phyloP scores from a whole-genome alignment of 2,329 filamentous ascomycete genomes.

The Colletotrichum truncatum region DNA sequence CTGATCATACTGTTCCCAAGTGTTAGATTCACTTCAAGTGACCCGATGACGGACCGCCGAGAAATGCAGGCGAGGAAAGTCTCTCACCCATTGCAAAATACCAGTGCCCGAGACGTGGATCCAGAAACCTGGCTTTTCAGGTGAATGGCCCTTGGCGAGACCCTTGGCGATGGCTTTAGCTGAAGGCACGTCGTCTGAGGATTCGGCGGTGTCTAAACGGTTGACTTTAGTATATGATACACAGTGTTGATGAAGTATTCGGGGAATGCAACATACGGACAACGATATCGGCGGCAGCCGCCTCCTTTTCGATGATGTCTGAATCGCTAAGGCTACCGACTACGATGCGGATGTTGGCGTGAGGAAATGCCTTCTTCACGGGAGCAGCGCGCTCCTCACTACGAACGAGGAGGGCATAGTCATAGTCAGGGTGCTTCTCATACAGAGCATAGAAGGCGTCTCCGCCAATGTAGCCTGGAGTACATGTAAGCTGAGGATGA shows the following conservation, averaged over 20 bases:
- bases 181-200: conserved; percentile 53
- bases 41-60: no score
- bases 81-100: conserved; percentile 51
- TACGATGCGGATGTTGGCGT: conserved; percentile 50
- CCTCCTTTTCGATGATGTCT: conserved; percentile 59
- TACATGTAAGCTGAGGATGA: neutral
- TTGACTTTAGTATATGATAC: neutral
- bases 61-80: neutral
- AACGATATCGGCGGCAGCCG: conserved; percentile 59
- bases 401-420: conserved; percentile 56
- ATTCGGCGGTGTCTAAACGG: conserved; percentile 55
- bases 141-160: conserved; percentile 50
- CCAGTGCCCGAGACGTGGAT: conserved; percentile 61
- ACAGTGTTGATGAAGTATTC: neutral
- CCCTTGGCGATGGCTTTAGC: conserved; percentile 57
- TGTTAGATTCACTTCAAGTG: neutral
- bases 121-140: conserved; percentile 56
- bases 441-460: conserved; percentile 55
- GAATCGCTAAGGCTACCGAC: conserved; percentile 56
- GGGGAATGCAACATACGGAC: conserved; percentile 49
- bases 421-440: conserved; percentile 55
- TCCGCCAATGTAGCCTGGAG: conserved; percentile 61
- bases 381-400: conserved; percentile 52
- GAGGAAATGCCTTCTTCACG: conserved; percentile 56
- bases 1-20: conserved; percentile 46